Conservation (phyloP, 768 basidiomycete species). For the Lactarius hengduanensis region DNA sequence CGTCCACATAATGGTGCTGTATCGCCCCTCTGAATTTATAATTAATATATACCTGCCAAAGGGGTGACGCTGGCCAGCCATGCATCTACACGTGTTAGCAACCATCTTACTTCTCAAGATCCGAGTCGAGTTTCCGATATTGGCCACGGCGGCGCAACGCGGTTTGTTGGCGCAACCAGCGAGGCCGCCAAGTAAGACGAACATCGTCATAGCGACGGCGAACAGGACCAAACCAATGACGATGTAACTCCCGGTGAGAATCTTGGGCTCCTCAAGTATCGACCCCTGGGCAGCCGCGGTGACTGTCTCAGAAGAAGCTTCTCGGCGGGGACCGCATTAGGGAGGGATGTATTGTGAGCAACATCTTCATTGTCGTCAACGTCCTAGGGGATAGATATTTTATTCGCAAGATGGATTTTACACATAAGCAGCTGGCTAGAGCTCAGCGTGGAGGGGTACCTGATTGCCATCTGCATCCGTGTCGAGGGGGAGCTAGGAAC, state of each 20-base stretch:
- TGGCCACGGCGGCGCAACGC: constrained; percentile 13
- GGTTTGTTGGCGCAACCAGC: constrained; percentile 21
- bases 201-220: constrained; percentile 17
- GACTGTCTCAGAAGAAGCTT: constrained; percentile 13
- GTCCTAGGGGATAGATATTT: constrained; percentile 32
- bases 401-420: constrained; percentile 33
- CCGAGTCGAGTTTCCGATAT: constrained; percentile 24
- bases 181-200: constrained; percentile 25
- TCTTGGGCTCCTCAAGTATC: constrained; percentile 24
- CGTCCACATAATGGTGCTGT: neutral
- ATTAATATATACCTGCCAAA: constrained; percentile 8
- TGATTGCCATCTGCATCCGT: constrained; percentile 70
- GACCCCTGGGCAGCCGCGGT: constrained; percentile 7
- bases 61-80: neutral
- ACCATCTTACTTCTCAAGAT: constrained; percentile 20
- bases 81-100: neutral
- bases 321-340: neutral
- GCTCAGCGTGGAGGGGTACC: constrained; percentile 95
- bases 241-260: constrained; percentile 31
- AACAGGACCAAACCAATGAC: constrained; percentile 37
- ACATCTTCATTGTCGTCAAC: constrained; percentile 23
- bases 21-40: neutral
- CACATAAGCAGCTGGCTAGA: constrained; percentile 50
- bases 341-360: constrained; percentile 14
- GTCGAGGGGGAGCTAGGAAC: constrained; percentile 50